phyloP scores from a whole-genome alignment of 2,329 filamentous ascomycete species.

The Fusarium nurragi region DNA sequence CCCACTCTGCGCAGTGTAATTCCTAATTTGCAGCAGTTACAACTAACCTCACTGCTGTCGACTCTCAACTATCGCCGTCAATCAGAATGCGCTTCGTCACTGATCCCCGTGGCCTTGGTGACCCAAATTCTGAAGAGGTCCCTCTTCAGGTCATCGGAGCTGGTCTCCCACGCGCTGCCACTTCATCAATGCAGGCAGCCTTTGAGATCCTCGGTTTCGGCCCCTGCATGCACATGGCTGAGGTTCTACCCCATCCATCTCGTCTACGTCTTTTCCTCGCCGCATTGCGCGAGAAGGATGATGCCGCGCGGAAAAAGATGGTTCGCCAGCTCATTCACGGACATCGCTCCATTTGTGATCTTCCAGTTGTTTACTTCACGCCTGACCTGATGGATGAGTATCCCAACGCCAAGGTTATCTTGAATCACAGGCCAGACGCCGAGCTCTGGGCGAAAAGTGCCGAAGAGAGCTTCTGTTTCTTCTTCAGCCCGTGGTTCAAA shows the following conservation, averaged over 20 bases:
- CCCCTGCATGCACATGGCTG: conserved; percentile 50
- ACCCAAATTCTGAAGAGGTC: neutral
- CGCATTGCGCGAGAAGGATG: conserved; percentile 44
- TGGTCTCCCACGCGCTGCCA: conserved; percentile 50
- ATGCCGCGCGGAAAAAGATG: conserved; percentile 42
- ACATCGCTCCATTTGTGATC: conserved; percentile 44
- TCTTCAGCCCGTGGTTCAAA: conserved; percentile 42
- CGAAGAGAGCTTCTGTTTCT: conserved; percentile 43
- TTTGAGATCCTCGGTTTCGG: conserved; percentile 45
- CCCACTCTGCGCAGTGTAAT: neutral
- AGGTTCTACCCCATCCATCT: conserved; percentile 40
- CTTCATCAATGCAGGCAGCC: conserved; percentile 49
- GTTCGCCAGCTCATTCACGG: conserved; percentile 47
- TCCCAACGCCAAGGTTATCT: conserved; percentile 47
- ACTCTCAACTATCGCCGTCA: neutral
- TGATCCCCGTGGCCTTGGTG: conserved; percentile 13
- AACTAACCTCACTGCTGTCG: accelerated
- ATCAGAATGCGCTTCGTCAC: conserved; percentile 30
- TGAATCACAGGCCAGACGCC: conserved; percentile 46
- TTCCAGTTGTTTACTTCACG: conserved; percentile 48
- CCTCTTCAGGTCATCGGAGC: conserved; percentile 43
- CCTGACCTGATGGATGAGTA: conserved; percentile 53
- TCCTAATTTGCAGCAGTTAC: accelerated
- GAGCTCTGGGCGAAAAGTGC: conserved; percentile 45
- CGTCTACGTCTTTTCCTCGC: conserved; percentile 41